These are phyloP conservation scores for Chaetomium strumarium DNA, from an alignment of 2,329 filamentous ascomycete genomes.

Conservation along the genomic window DNA sequence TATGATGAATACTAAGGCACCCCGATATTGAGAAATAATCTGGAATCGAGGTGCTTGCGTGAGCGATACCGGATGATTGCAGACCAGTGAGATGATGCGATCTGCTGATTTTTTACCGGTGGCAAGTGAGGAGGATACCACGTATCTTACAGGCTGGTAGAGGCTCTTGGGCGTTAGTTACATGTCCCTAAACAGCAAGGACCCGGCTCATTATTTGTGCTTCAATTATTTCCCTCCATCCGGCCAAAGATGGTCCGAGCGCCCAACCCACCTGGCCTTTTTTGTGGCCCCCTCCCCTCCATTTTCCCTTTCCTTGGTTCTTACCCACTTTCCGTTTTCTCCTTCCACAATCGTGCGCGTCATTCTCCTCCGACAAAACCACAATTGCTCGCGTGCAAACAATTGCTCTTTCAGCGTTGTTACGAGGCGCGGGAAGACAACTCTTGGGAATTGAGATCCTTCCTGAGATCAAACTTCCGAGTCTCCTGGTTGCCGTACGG, in stretches of 20 bases:
- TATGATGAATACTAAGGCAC: no score
- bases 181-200: constrained; percentile 8
- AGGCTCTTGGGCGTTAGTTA: neutral
- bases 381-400: neutral
- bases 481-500: neutral
- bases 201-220: constrained; percentile 4
- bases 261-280: constrained; percentile 20
- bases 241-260: constrained; percentile 12
- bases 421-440: neutral
- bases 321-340: constrained; percentile 25
- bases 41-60: neutral
- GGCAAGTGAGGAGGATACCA: no score
- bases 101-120: neutral
- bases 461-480: neutral
- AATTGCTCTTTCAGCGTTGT: neutral
- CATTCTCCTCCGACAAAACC: constrained; percentile 17
- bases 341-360: constrained; percentile 7
- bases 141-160: neutral
- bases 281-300: constrained; percentile 21
- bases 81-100: neutral
- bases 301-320: constrained; percentile 22
- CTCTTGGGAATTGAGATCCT: neutral
- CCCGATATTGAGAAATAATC: no score
- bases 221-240: constrained; percentile 11
- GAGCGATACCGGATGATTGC: constrained; percentile 17